phyloP scores from a whole-genome alignment of 2,329 filamentous ascomycete species.

The Talaromyces sp. region DNA sequence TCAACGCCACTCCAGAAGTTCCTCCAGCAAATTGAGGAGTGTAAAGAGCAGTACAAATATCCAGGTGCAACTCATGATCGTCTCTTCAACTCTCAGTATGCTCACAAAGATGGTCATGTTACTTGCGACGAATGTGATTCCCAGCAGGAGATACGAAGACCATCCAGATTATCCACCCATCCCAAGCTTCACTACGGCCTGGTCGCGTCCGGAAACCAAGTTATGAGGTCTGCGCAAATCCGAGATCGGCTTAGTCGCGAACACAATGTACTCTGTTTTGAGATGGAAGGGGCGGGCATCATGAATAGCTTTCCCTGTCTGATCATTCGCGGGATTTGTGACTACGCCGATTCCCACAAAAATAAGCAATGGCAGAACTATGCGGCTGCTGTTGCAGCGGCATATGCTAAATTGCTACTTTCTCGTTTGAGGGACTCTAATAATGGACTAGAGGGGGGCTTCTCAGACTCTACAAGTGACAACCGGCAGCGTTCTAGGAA shows the following conservation, averaged over 20 bases:
- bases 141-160: not conserved
- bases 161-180: not conserved
- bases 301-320: slow-evolving; percentile 16
- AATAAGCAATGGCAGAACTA: slow-evolving; percentile 18
- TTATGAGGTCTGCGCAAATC: slow-evolving; percentile 12
- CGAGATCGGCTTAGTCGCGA: slow-evolving; percentile 8
- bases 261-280: slow-evolving; percentile 8
- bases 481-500: not conserved
- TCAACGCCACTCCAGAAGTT: slow-evolving; percentile 1
- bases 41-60: slow-evolving; percentile 2
- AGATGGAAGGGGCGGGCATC: slow-evolving; percentile 18
- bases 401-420: slow-evolving; percentile 12
- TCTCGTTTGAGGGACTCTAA: slow-evolving; percentile 4
- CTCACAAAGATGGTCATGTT: not conserved
- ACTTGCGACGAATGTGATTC: not conserved
- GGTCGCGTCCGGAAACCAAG: slow-evolving; percentile 15
- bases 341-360: slow-evolving; percentile 19
- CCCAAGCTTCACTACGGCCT: slow-evolving; percentile 14
- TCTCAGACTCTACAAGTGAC: not conserved
- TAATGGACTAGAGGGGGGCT: not conserved
- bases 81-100: not conserved
- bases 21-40: slow-evolving; percentile 3
- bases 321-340: slow-evolving; percentile 18
- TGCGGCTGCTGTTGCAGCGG: slow-evolving; percentile 16
- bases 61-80: not conserved